Evolutionary conservation across 306 rosid genomes (phyloP).

Genomic region (Albizia julibrissin): DNA sequence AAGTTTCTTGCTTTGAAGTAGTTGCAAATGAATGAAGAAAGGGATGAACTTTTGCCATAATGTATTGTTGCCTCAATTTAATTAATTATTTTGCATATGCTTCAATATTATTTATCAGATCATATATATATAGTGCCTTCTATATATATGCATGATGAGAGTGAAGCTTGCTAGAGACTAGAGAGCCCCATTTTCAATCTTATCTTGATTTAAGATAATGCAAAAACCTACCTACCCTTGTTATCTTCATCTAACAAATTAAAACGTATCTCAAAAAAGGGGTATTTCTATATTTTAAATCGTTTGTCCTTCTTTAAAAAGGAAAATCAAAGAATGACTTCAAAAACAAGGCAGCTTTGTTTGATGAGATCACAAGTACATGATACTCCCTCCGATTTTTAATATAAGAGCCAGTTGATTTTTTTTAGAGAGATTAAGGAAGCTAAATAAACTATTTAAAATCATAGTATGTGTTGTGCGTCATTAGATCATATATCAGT

Average conservation of each 20-base stretch:
- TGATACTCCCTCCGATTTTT: not conserved
- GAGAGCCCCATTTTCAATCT: slow-evolving; percentile 35
- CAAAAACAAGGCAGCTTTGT: not conserved
- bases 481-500: no score
- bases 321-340: not conserved
- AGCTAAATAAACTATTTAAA: no score
- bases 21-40: slow-evolving; percentile 35
- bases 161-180: not conserved
- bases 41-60: slow-evolving; percentile 58
- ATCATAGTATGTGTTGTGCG: no score
- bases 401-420: no score
- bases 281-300: not conserved
- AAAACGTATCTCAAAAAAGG: not conserved
- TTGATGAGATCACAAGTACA: not conserved
- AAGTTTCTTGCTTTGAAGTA: slow-evolving; percentile 61
- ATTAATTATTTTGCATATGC: not conserved
- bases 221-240: slow-evolving; percentile 18
- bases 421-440: no score
- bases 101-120: not conserved
- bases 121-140: slow-evolving; percentile 10
- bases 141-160: slow-evolving; percentile 21
- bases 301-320: not conserved
- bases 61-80: slow-evolving; percentile 4
- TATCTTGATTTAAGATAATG: slow-evolving; percentile 25
- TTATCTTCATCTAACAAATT: slow-evolving; percentile 8